These are phyloP conservation scores for Aureobasidium sp. DNA, from an alignment of 2,329 filamentous ascomycete species.

Conservation along the genomic window DNA sequence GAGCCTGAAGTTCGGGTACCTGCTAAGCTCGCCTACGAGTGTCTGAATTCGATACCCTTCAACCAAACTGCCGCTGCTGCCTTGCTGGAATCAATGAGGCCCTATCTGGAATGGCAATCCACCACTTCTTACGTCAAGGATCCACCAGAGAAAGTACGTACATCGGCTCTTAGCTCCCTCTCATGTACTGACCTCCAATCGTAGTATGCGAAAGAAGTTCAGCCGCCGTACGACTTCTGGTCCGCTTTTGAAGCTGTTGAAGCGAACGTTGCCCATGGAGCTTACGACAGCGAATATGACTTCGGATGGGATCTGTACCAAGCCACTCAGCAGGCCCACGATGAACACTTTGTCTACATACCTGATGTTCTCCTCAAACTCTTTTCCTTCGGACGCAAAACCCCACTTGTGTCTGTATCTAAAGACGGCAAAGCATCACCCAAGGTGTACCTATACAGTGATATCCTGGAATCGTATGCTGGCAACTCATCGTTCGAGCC, in stretches of 20 bases:
- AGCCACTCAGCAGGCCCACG: slow-evolving; percentile 48
- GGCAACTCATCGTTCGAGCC: slow-evolving; percentile 34
- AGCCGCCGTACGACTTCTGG: slow-evolving; percentile 34
- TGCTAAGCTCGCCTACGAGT: slow-evolving; percentile 37
- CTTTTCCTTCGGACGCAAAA: slow-evolving; percentile 42
- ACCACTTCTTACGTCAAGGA: slow-evolving; percentile 36
- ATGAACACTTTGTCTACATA: slow-evolving; percentile 54
- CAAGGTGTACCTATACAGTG: too few species aligned
- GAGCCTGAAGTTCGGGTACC: slow-evolving; percentile 21
- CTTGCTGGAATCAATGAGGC: slow-evolving; percentile 35
- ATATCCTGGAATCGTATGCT: slow-evolving; percentile 35
- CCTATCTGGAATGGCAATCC: slow-evolving; percentile 40
- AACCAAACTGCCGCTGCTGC: slow-evolving; percentile 32
- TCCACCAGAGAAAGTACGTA: slow-evolving; percentile 30
- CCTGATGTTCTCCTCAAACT: slow-evolving; percentile 47
- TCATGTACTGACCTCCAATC: background rate
- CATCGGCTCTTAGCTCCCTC: background rate
- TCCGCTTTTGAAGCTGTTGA: slow-evolving; percentile 31
- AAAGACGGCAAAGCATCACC: too few species aligned
- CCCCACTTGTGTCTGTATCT: slow-evolving; percentile 52
- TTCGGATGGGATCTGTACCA: slow-evolving; percentile 45
- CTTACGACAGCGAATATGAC: slow-evolving; percentile 34
- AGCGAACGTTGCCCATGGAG: slow-evolving; percentile 27
- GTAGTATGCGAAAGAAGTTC: slow-evolving; percentile 36
- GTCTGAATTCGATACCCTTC: slow-evolving; percentile 37